Conservation (phyloP, 2,329 filamentous ascomycete species). For the Leptographium radiaticola region DNA sequence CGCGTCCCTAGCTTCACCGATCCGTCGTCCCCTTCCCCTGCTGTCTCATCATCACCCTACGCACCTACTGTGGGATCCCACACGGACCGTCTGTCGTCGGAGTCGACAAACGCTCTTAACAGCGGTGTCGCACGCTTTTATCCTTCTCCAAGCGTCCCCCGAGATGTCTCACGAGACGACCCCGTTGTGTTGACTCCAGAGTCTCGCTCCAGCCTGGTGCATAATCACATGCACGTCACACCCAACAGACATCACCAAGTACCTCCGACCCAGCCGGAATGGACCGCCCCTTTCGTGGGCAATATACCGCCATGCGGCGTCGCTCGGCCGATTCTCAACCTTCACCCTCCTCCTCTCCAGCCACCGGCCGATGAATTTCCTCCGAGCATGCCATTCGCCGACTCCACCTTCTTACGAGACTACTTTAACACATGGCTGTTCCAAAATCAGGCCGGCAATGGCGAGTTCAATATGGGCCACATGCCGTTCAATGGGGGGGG, state of each 20-base stretch:
- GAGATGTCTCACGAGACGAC: constrained; percentile 21
- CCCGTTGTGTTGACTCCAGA: constrained; percentile 31
- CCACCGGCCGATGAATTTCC: not conserved
- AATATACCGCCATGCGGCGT: not conserved
- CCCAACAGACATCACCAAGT: not conserved
- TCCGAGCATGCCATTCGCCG: constrained; percentile 18
- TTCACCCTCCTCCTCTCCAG: no score
- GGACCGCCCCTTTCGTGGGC: not conserved
- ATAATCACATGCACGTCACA: constrained; percentile 10
- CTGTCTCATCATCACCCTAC: no score
- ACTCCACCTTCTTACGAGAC: constrained; percentile 24
- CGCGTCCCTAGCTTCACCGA: constrained; percentile 34
- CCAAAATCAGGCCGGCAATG: constrained; percentile 27
- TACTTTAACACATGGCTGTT: constrained; percentile 41
- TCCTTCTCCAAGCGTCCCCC: constrained; percentile 23
- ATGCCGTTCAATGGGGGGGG: constrained; percentile 35
- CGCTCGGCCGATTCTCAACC: not conserved
- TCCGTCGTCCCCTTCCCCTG: constrained; percentile 11
- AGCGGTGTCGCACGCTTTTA: not conserved
- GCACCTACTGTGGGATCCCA: no score
- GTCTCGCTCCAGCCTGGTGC: constrained; percentile 14
- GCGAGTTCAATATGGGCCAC: constrained; percentile 28
- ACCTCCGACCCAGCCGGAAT: not conserved
- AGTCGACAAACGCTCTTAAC: no score
- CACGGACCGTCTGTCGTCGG: not conserved